Percentiles rank a stretch among this genome's conserved stretches.
Conservation (phyloP, 2,329 filamentous ascomycete genomes). For the Lasiodiplodia citricola region DNA sequence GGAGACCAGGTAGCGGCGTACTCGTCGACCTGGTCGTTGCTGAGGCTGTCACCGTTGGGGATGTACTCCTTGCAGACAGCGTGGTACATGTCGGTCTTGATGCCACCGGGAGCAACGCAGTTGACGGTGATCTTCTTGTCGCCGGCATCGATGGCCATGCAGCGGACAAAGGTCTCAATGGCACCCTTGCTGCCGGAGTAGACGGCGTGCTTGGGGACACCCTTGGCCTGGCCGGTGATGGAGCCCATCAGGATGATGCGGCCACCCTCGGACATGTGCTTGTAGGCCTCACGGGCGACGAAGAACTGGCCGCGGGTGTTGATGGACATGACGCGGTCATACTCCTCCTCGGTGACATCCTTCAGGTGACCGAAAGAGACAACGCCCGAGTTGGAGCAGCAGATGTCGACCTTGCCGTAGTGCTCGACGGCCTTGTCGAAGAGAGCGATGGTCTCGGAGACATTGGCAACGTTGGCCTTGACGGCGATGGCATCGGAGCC, state of each 20-base stretch:
- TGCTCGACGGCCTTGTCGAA: slow-evolving; percentile 67
- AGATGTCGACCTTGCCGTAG: slow-evolving; percentile 71
- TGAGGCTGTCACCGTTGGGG: slow-evolving; percentile 60
- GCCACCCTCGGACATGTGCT: slow-evolving; percentile 57
- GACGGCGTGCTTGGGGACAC: slow-evolving; percentile 59
- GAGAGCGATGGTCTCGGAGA: slow-evolving; percentile 65
- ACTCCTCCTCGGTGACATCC: slow-evolving; percentile 61
- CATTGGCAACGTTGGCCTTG: slow-evolving; percentile 71
- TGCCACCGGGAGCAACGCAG: slow-evolving; percentile 63
- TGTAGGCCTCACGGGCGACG: slow-evolving; percentile 63
- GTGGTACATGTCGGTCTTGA: slow-evolving; percentile 66
- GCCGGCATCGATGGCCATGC: slow-evolving; percentile 60
- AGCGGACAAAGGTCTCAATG: slow-evolving; percentile 60
- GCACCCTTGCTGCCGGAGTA: slow-evolving; percentile 61
- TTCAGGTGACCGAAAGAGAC: slow-evolving; percentile 60
- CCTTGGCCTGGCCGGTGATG: slow-evolving; percentile 63
- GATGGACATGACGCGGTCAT: slow-evolving; percentile 64
- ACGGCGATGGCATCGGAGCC: slow-evolving; percentile 68
- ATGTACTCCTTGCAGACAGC: slow-evolving; percentile 69
- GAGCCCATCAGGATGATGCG: slow-evolving; percentile 61
- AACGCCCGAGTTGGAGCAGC: slow-evolving; percentile 70
- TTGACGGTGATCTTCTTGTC: slow-evolving; percentile 65
- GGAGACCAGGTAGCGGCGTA: slow-evolving; percentile 69
- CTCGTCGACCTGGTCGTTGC: slow-evolving; percentile 65
- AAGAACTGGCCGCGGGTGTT: slow-evolving; percentile 70